A percentile compares a stretch with the other conserved stretches of the same genome.
These are phyloP conservation scores for Nitzschia sp. DNA, from an alignment of 108 stramenopile species.

Conservation along the genomic window DNA sequence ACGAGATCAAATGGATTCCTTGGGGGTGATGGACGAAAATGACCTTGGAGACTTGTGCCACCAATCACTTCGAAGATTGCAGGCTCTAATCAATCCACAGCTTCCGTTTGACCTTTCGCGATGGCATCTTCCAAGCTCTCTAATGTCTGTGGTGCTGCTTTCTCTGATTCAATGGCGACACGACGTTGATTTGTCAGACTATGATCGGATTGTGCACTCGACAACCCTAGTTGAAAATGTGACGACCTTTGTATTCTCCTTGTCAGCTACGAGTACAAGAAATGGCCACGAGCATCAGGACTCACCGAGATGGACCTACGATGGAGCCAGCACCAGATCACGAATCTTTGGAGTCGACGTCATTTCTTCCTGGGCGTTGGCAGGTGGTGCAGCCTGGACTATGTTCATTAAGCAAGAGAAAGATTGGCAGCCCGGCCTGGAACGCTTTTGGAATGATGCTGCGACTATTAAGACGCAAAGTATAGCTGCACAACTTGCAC, in stretches of 20 bases:
- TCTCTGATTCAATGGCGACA: slow-evolving; percentile 18
- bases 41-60: background rate
- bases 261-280: no score
- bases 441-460: background rate
- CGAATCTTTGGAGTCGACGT: slow-evolving; percentile 6
- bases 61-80: background rate
- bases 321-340: background rate
- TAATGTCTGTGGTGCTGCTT: slow-evolving; percentile 22
- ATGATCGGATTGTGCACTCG: slow-evolving; percentile 16
- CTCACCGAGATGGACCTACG: slow-evolving; percentile 11
- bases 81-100: background rate
- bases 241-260: slow-evolving; percentile 7
- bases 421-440: background rate
- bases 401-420: background rate
- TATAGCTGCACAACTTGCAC: background rate
- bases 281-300: background rate
- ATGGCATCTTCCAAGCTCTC: slow-evolving; percentile 5
- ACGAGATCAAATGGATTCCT: background rate
- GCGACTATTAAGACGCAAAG: background rate
- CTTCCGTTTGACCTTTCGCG: background rate
- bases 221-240: slow-evolving; percentile 30
- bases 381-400: slow-evolving; percentile 6
- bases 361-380: slow-evolving; percentile 14
- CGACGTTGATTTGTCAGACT: background rate
- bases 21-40: background rate